A percentile compares a stretch with the other conserved stretches of the same genome.
phyloP scores from a whole-genome alignment of 352 stramenopile species.

The Phytophthora megakarya region DNA sequence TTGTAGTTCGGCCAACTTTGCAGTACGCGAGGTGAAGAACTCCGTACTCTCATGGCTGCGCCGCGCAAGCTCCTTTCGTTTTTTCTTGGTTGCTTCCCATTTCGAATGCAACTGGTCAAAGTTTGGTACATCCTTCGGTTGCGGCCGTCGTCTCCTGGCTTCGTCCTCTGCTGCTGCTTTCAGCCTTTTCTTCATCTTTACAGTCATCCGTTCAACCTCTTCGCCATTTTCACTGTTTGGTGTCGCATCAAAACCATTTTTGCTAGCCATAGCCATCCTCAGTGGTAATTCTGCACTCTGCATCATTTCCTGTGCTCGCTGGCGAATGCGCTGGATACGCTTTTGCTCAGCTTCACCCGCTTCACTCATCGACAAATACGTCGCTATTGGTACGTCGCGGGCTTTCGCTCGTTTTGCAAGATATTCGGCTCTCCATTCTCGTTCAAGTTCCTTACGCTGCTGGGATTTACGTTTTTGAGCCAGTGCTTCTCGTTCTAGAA shows the following conservation, averaged over 20 bases:
- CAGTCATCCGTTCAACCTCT: constrained; percentile 32
- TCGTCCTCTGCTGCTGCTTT: constrained; percentile 47
- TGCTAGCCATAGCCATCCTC: constrained; percentile 49
- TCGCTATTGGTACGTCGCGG: constrained; percentile 55
- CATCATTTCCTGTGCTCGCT: constrained; percentile 53
- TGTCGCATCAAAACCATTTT: neutral
- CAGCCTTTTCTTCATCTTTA: constrained; percentile 60
- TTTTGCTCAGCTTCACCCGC: constrained; percentile 41
- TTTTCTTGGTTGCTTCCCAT: constrained; percentile 57
- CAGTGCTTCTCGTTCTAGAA: constrained; percentile 59
- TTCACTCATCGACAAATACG: constrained; percentile 39
- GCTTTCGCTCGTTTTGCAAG: constrained; percentile 50
- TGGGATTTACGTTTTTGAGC: constrained; percentile 46
- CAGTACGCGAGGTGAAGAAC: constrained; percentile 58
- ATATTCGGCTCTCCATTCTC: constrained; percentile 44
- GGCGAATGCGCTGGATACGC: constrained; percentile 55
- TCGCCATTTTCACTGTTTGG: neutral
- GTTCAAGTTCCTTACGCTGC: constrained; percentile 41
- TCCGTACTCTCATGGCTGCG: constrained; percentile 26
- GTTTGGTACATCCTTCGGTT: constrained; percentile 62
- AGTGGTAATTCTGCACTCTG: constrained; percentile 49
- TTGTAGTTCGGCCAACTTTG: constrained; percentile 44
- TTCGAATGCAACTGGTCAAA: constrained; percentile 64
- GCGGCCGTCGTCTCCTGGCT: constrained; percentile 26
- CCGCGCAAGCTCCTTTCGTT: constrained; percentile 27